Evolutionary conservation across 257 asterid species (phyloP).

Genomic region (Mitragyna speciosa): DNA sequence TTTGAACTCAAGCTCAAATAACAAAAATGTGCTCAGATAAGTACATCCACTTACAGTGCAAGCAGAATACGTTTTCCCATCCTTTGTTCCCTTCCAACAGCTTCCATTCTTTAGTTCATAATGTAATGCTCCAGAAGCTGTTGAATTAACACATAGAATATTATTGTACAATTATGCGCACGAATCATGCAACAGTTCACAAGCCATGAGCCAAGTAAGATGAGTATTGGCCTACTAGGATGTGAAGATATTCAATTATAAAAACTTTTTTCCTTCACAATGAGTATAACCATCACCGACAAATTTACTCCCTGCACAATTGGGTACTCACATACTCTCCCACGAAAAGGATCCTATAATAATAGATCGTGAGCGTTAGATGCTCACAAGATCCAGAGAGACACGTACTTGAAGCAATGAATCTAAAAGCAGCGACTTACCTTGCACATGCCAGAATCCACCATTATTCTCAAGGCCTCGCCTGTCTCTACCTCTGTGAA

Average conservation of each 20-base stretch:
- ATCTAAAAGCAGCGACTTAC: conserved; percentile 32
- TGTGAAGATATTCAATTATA: neutral
- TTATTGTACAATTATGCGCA: neutral
- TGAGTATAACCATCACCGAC: conserved; percentile 89
- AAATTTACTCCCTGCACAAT: conserved; percentile 75
- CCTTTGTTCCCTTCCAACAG: conserved; percentile 78
- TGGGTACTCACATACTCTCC: conserved; percentile 91
- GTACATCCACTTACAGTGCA: conserved; percentile 63
- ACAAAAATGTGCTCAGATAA: conserved; percentile 10
- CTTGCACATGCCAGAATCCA: conserved; percentile 99
- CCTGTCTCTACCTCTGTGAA: conserved; percentile 82
- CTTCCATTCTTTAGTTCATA: conserved; percentile 87
- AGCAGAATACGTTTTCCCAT: conserved; percentile 80
- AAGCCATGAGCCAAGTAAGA: neutral
- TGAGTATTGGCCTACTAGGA: neutral
- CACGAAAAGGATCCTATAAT: conserved; percentile 90
- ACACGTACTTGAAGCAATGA: neutral
- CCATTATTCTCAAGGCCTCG: conserved; percentile 84
- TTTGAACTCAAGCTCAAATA: neutral
- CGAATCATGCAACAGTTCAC: neutral
- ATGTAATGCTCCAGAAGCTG: conserved; percentile 89
- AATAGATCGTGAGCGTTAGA: neutral
- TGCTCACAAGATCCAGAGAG: neutral
- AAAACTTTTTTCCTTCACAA: conserved; percentile 64
- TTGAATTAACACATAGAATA: conserved; percentile 19